Conservation (phyloP, 73 alveolate genomes). For the Loxodes magnus region DNA sequence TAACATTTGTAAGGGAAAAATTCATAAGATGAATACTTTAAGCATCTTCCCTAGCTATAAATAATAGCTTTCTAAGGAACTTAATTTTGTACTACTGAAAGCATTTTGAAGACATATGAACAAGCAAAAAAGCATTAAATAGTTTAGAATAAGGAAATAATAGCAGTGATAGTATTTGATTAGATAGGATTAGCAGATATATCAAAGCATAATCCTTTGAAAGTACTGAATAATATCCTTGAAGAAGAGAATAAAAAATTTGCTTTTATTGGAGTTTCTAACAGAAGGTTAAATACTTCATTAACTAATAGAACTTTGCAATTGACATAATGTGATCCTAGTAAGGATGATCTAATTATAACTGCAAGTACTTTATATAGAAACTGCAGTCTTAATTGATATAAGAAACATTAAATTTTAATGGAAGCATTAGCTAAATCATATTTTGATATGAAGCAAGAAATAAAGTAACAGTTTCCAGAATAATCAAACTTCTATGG, state of each 20-base stretch:
- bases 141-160: background rate
- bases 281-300: conserved; percentile 37
- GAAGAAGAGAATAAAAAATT: conserved; percentile 12
- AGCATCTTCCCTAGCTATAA: background rate
- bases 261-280: conserved; percentile 26
- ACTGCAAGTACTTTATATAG: conserved; percentile 6
- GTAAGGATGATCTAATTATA: conserved; percentile 29
- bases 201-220: conserved; percentile 13
- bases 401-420: background rate
- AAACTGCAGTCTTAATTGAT: background rate
- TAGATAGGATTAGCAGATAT: conserved; percentile 21
- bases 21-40: background rate
- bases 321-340: conserved; percentile 45
- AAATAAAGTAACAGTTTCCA: background rate
- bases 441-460: conserved; percentile 5
- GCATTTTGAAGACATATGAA: conserved; percentile 1
- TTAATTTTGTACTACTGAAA: conserved; percentile 11
- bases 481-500: conserved; percentile 5
- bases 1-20: conserved; percentile 8
- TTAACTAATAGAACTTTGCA: conserved; percentile 45
- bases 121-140: background rate
- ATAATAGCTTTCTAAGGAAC: conserved; percentile 7
- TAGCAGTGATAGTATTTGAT: conserved; percentile 18
- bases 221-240: conserved; percentile 5
- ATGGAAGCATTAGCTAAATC: conserved; percentile 4